phyloP scores from a whole-genome alignment of 352 stramenopile genomes.

The Pythium pectinolyticum region DNA sequence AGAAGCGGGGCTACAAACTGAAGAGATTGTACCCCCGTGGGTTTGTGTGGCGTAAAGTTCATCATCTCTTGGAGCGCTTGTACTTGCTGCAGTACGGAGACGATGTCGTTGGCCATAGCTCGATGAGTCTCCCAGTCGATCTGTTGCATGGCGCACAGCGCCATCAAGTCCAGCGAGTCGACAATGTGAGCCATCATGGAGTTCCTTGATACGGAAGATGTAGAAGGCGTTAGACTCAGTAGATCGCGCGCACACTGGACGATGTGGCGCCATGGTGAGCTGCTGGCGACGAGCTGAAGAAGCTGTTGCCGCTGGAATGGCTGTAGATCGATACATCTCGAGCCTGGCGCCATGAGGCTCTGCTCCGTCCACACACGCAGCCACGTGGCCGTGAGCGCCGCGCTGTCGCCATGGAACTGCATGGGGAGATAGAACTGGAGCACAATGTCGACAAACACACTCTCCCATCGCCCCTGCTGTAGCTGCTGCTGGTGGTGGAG shows the following conservation, averaged over 20 bases:
- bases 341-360: conserved; percentile 8
- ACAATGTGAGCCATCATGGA: conserved; percentile 14
- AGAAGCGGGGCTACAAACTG: conserved; percentile 5
- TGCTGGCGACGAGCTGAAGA: conserved; percentile 31
- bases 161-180: conserved; percentile 4
- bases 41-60: neutral
- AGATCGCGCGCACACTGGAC: neutral
- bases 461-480: conserved; percentile 11
- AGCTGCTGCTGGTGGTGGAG: neutral
- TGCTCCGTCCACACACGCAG: conserved; percentile 47
- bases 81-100: neutral
- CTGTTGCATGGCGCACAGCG: neutral
- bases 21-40: conserved; percentile 2
- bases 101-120: conserved; percentile 14
- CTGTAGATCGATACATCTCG: neutral
- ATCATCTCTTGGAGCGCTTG: neutral
- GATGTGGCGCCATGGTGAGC: conserved; percentile 14
- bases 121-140: neutral
- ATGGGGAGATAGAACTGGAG: conserved; percentile 56
- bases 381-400: conserved; percentile 40
- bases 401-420: conserved; percentile 41
- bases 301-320: conserved; percentile 23
- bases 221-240: neutral
- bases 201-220: neutral
- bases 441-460: conserved; percentile 14